phyloP scores from a whole-genome alignment of 2,329 filamentous ascomycete species.

The Blumeria graminis region DNA sequence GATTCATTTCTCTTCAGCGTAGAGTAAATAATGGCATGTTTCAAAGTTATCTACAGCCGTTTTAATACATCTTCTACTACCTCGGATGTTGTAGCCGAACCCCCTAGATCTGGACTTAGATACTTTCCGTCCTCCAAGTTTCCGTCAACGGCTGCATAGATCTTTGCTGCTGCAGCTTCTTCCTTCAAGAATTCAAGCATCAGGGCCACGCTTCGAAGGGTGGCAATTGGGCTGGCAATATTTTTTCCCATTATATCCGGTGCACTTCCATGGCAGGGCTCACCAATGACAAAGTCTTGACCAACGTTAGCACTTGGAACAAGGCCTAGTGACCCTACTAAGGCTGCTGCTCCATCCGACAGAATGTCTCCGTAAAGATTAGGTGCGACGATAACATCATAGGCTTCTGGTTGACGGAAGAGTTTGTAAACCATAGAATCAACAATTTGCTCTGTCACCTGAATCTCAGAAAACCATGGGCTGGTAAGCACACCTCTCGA shows the following conservation, averaged over 20 bases:
- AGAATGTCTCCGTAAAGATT: conserved; percentile 96
- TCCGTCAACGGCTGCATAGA: conserved; percentile 78
- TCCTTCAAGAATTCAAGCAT: conserved; percentile 94
- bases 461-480: conserved; percentile 36
- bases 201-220: conserved; percentile 66
- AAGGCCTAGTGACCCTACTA: conserved; percentile 76
- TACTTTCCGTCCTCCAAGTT: conserved; percentile 66
- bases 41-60: conserved; percentile 33
- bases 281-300: conserved; percentile 81
- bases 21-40: too few relatives aligned
- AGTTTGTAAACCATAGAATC: conserved; percentile 99
- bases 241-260: conserved; percentile 84
- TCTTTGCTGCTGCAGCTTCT: conserved; percentile 63
- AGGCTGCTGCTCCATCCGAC: conserved; percentile 79
- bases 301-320: conserved; percentile 92
- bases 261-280: conserved; percentile 90
- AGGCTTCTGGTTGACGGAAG: conserved; percentile 81
- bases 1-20: too few relatives aligned
- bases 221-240: conserved; percentile 93
- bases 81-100: conserved; percentile 62
- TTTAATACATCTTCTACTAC: conserved; percentile 70
- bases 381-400: conserved; percentile 94
- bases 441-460: conserved; percentile 90
- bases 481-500: conserved; percentile 48
- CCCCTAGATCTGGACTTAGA: conserved; percentile 75